Conservation (phyloP, 257 asterid species). For the Coffea canephora region DNA sequence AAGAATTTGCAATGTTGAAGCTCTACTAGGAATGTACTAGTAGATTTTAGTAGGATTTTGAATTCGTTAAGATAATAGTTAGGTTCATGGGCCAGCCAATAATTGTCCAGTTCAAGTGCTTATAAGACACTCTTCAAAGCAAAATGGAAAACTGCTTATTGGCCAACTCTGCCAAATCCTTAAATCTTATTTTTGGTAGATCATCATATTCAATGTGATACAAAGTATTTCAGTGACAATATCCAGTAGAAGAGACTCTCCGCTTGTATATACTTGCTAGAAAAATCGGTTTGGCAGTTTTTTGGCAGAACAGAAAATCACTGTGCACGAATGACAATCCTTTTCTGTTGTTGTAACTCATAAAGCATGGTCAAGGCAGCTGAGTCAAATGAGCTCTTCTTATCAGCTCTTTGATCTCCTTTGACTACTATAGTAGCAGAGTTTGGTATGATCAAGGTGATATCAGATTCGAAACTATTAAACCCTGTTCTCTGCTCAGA, state of each 20-base stretch:
- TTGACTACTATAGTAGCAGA: constrained; percentile 46
- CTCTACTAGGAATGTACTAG: not conserved
- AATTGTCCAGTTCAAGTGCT: not conserved
- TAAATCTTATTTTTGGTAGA: not conserved
- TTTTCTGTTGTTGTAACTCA: constrained; percentile 62
- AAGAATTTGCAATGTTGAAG: not conserved
- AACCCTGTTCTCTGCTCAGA: constrained; percentile 41
- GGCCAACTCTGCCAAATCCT: not conserved
- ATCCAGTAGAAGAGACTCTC: not conserved
- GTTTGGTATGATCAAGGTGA: constrained; percentile 67
- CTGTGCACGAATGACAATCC: constrained; percentile 32
- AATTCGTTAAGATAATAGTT: not conserved
- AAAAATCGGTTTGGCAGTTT: not conserved
- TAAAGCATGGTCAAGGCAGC: constrained; percentile 72
- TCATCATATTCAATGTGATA: not conserved
- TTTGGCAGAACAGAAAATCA: not conserved
- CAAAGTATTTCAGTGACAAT: not conserved
- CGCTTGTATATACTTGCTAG: too few relatives aligned
- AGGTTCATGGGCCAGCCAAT: not conserved
- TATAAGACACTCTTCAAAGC: too few relatives aligned
- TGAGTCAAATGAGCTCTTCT: constrained; percentile 82
- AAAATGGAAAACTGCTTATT: not conserved
- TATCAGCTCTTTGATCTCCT: constrained; percentile 76
- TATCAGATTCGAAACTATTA: constrained; percentile 58
- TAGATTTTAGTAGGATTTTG: too few relatives aligned